A percentile compares a stretch with the other conserved stretches of the same genome.
These are phyloP conservation scores for Vitis amurensis DNA, from an alignment of 164 flowering plant genomes.

Conservation along the genomic window DNA sequence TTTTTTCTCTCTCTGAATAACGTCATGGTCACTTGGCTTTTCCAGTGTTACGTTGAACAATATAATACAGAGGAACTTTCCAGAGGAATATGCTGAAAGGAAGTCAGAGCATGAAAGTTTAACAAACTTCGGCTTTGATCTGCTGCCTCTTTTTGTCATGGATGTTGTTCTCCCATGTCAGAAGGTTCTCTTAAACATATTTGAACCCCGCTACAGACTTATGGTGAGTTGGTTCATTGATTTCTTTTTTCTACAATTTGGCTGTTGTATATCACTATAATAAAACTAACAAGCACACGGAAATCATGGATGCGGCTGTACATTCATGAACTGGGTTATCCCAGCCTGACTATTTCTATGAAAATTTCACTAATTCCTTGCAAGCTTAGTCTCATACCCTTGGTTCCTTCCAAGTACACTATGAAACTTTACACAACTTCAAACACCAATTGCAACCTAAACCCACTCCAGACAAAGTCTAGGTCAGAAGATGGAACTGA, in stretches of 20 bases:
- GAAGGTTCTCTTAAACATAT: constrained; percentile 80
- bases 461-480: too few relatives aligned
- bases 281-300: too few relatives aligned
- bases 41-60: constrained; percentile 88
- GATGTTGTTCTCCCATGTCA: constrained; percentile 89
- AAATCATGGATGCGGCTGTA: too few relatives aligned
- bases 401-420: too few relatives aligned
- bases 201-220: constrained; percentile 97
- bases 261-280: background rate
- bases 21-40: constrained; percentile 12
- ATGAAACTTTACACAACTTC: too few relatives aligned
- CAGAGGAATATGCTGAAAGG: constrained; percentile 93
- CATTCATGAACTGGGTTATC: too few relatives aligned
- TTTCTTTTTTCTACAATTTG: background rate
- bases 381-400: too few relatives aligned
- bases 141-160: constrained; percentile 96
- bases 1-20: constrained; percentile 4
- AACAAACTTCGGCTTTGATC: constrained; percentile 68
- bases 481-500: too few relatives aligned
- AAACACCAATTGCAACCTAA: too few relatives aligned
- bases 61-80: constrained; percentile 89
- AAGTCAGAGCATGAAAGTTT: constrained; percentile 69
- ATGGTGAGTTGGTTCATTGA: constrained; percentile 64
- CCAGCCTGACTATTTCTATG: too few relatives aligned
- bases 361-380: too few relatives aligned